Evolutionary conservation across 306 rosid genomes (phyloP).

Genomic region (Luffa acutangula): DNA sequence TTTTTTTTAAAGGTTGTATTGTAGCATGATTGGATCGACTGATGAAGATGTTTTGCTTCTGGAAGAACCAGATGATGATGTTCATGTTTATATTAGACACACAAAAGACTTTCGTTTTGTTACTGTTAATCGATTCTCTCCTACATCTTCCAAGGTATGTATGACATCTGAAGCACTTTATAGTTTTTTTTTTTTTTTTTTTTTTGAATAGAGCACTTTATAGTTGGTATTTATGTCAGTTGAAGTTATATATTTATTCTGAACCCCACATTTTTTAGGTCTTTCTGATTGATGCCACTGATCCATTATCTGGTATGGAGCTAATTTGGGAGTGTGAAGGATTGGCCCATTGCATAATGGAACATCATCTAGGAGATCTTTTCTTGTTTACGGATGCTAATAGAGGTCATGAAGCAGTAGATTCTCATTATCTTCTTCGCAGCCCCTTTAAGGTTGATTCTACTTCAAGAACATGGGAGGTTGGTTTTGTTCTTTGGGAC

Average conservation of each 20-base stretch:
- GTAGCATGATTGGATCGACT: conserved; percentile 80
- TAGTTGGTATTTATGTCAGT: background rate
- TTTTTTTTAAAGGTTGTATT: conserved; percentile 41
- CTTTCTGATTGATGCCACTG: conserved; percentile 86
- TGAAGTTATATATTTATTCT: conserved; percentile 19
- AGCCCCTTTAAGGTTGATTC: conserved; percentile 32
- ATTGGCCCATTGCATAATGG: conserved; percentile 66
- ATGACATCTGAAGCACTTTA: conserved; percentile 15
- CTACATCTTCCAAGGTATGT: conserved; percentile 80
- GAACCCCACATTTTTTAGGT: conserved; percentile 56
- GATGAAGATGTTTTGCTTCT: conserved; percentile 71
- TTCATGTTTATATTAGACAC: conserved; percentile 47
- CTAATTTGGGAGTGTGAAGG: conserved; percentile 81
- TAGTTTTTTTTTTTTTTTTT: too few species aligned
- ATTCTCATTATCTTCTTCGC: conserved; percentile 70
- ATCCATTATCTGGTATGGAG: conserved; percentile 67
- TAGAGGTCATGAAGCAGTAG: conserved; percentile 43
- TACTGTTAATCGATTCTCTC: conserved; percentile 55
- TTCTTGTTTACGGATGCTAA: conserved; percentile 81
- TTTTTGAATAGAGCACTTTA: too few species aligned
- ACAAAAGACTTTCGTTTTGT: conserved; percentile 78
- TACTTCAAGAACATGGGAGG: conserved; percentile 81
- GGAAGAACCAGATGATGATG: conserved; percentile 63
- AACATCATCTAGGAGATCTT: conserved; percentile 73
- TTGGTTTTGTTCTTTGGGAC: conserved; percentile 18